Percentiles rank a stretch among this genome's conserved stretches.
Evolutionary conservation across 1,139 yeast species (phyloP).

Genomic region (Hyphopichia wangnamkhiaoensis): DNA sequence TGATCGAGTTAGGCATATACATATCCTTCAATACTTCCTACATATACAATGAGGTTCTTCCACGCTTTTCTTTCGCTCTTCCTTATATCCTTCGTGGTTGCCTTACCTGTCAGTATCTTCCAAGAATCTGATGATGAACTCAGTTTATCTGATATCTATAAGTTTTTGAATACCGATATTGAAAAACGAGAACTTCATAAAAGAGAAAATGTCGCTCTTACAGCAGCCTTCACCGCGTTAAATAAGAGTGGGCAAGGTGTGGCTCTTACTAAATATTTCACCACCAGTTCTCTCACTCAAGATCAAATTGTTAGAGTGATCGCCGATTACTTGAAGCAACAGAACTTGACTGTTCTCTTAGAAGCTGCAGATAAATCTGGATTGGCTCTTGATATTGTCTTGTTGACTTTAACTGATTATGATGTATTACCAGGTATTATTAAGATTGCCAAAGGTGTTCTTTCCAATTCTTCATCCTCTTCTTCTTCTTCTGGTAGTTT

Average conservation of each 20-base stretch:
- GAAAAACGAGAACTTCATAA: slow-evolving; percentile 11
- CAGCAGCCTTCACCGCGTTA: slow-evolving; percentile 26
- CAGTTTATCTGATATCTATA: neutral
- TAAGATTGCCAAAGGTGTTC: slow-evolving; percentile 15
- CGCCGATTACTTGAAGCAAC: slow-evolving; percentile 22
- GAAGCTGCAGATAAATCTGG: slow-evolving; percentile 25
- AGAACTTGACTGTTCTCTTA: slow-evolving; percentile 22
- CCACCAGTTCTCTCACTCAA: slow-evolving; percentile 24
- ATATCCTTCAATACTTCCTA: neutral
- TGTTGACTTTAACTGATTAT: slow-evolving; percentile 23
- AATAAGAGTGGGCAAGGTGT: slow-evolving; percentile 30
- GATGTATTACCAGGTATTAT: slow-evolving; percentile 22
- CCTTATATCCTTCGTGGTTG: neutral
- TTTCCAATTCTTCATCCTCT: neutral
- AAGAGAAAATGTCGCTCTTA: slow-evolving; percentile 27
- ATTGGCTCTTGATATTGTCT: slow-evolving; percentile 29
- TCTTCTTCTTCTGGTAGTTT: slow-evolving; percentile 8
- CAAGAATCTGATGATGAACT: neutral
- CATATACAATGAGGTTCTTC: slow-evolving; percentile 2
- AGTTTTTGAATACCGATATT: slow-evolving; percentile 8
- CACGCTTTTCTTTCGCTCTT: slow-evolving; percentile 3
- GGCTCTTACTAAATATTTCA: slow-evolving; percentile 21
- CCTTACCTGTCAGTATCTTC: slow-evolving; percentile 3
- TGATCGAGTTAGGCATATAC: neutral
- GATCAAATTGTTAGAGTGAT: slow-evolving; percentile 21